A percentile compares a stretch with the other conserved stretches of the same genome.
These are phyloP conservation scores for Scedosporium boydii DNA, from an alignment of 2,329 filamentous ascomycete genomes.

Conservation along the genomic window DNA sequence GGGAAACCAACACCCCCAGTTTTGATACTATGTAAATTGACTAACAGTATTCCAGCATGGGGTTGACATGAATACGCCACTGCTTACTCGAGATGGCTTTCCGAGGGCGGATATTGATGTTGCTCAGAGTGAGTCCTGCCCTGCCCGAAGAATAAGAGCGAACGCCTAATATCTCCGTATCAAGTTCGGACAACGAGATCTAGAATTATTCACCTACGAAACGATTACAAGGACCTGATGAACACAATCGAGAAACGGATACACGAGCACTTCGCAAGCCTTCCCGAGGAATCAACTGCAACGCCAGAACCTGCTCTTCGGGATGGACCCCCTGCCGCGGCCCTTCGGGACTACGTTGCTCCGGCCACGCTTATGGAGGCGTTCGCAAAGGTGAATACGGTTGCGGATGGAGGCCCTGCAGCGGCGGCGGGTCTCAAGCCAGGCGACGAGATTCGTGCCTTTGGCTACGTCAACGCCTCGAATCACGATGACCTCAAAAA, in stretches of 20 bases:
- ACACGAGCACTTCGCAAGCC: slow-evolving; percentile 79
- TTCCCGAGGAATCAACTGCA: slow-evolving; percentile 33
- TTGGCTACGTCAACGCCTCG: slow-evolving; percentile 72
- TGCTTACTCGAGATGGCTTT: slow-evolving; percentile 84
- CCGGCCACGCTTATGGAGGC: slow-evolving; percentile 25
- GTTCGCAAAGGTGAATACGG: slow-evolving; percentile 85
- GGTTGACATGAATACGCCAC: slow-evolving; percentile 81
- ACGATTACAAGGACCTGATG: slow-evolving; percentile 93
- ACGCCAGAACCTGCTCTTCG: neutral
- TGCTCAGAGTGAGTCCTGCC: slow-evolving; percentile 60
- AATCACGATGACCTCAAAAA: slow-evolving; percentile 82
- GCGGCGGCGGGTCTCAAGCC: slow-evolving; percentile 68
- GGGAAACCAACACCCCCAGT: slow-evolving; percentile 18
- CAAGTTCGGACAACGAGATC: slow-evolving; percentile 86
- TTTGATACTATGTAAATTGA: neutral
- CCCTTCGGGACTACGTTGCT: slow-evolving; percentile 7
- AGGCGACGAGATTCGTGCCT: slow-evolving; percentile 74
- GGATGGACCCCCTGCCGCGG: neutral
- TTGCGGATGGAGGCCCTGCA: slow-evolving; percentile 71
- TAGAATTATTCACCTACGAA: slow-evolving; percentile 79
- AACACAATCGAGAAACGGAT: slow-evolving; percentile 69
- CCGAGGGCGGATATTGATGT: slow-evolving; percentile 91
- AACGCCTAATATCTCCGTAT: slow-evolving; percentile 5
- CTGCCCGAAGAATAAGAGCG: neutral
- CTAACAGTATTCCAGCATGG: slow-evolving; percentile 55